Conservation (phyloP, 2,329 filamentous ascomycete genomes). For the Aspergillus melleus region DNA sequence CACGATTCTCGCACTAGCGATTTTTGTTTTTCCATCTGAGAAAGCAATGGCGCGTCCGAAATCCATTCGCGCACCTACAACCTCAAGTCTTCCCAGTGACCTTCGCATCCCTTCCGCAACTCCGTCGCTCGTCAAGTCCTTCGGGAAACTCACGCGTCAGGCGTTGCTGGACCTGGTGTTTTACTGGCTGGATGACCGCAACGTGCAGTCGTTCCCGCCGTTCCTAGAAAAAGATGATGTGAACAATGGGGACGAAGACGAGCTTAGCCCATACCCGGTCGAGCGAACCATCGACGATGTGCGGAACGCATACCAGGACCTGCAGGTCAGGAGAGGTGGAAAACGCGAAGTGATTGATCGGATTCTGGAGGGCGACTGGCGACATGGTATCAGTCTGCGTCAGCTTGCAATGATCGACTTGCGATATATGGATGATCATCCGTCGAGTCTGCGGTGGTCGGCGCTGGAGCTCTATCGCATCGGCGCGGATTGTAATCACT, state of each 20-base stretch:
- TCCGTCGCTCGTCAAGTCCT: conserved; percentile 63
- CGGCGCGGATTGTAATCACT: conserved; percentile 19
- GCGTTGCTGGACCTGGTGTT: conserved; percentile 71
- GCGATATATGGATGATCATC: conserved; percentile 55
- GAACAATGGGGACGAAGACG: conserved; percentile 56
- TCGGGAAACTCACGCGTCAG: conserved; percentile 69
- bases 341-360: conserved; percentile 57
- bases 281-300: conserved; percentile 66
- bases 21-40: not conserved
- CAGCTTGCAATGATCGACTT: conserved; percentile 58
- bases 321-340: conserved; percentile 56
- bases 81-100: conserved; percentile 68
- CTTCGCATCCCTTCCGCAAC: conserved; percentile 68
- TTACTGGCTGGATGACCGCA: conserved; percentile 72
- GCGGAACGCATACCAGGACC: conserved; percentile 62
- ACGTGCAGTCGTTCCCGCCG: conserved; percentile 60
- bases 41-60: conserved; percentile 32
- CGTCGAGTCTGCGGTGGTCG: conserved; percentile 53
- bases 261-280: conserved; percentile 68
- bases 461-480: conserved; percentile 49
- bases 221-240: conserved; percentile 55
- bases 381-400: conserved; percentile 54
- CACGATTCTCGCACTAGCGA: not conserved
- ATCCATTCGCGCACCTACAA: conserved; percentile 60
- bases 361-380: conserved; percentile 59